Percentiles rank a stretch among this genome's conserved stretches.
Evolutionary conservation across 2,329 filamentous ascomycete genomes (phyloP).

Genomic region (Colletotrichum zoysiae): DNA sequence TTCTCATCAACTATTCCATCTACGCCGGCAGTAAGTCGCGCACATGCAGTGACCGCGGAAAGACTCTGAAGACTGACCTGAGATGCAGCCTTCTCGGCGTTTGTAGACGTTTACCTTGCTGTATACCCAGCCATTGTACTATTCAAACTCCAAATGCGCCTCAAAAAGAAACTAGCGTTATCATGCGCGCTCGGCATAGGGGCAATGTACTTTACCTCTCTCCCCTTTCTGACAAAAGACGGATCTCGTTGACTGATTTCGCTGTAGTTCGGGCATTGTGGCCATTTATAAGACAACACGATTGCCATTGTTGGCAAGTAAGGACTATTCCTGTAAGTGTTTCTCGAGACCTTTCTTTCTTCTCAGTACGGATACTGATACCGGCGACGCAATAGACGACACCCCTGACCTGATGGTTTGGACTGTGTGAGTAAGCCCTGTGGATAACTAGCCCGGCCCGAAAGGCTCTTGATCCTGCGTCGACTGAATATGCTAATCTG

Average conservation of each 20-base stretch:
- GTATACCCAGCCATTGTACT: slow-evolving; percentile 56
- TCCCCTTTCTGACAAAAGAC: not conserved
- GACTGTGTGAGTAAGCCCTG: slow-evolving; percentile 53
- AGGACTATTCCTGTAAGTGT: slow-evolving; percentile 45
- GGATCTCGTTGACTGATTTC: not conserved
- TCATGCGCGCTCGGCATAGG: slow-evolving; percentile 55
- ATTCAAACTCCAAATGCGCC: slow-evolving; percentile 52
- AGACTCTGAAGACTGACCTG: not conserved
- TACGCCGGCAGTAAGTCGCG: slow-evolving; percentile 52
- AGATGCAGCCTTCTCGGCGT: slow-evolving; percentile 49
- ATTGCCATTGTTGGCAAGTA: slow-evolving; percentile 47
- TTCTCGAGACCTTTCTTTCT: not conserved
- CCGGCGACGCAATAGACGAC: slow-evolving; percentile 44
- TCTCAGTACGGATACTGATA: not conserved
- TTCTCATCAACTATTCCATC: slow-evolving; percentile 55
- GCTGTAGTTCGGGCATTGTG: slow-evolving; percentile 44
- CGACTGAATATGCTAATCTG: not conserved
- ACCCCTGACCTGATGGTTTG: slow-evolving; percentile 59
- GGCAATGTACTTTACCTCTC: slow-evolving; percentile 47
- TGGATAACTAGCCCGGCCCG: not conserved
- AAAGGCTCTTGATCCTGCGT: not conserved
- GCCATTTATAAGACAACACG: slow-evolving; percentile 53
- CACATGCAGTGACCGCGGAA: not conserved
- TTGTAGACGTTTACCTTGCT: slow-evolving; percentile 58
- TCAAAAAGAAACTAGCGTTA: slow-evolving; percentile 57